Evolutionary conservation across 2,329 filamentous ascomycete species (phyloP).

Genomic region (Botrytis paeoniae): DNA sequence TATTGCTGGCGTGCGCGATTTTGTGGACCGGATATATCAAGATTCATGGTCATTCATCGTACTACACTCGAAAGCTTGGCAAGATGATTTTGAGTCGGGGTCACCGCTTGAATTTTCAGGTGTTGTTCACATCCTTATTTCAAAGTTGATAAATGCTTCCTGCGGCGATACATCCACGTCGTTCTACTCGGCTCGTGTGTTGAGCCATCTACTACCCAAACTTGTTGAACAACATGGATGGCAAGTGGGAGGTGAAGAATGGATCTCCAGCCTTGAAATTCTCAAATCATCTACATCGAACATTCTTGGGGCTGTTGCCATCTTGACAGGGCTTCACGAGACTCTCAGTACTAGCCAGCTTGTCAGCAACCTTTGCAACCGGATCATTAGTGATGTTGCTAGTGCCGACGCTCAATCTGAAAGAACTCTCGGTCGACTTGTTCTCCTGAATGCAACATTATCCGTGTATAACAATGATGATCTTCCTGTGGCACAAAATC

Average conservation of each 20-base stretch:
- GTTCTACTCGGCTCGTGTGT: conserved; percentile 52
- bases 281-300: conserved; percentile 49
- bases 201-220: conserved; percentile 50
- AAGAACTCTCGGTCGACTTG: conserved; percentile 48
- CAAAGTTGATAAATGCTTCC: conserved; percentile 46
- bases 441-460: conserved; percentile 53
- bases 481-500: conserved; percentile 54
- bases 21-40: conserved; percentile 11
- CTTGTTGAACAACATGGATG: conserved; percentile 49
- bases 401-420: conserved; percentile 45
- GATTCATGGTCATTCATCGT: conserved; percentile 25
- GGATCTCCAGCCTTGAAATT: conserved; percentile 45
- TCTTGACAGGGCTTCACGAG: conserved; percentile 53
- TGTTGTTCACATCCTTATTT: conserved; percentile 44
- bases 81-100: conserved; percentile 18
- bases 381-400: conserved; percentile 58
- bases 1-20: conserved; percentile 29
- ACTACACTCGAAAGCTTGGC: conserved; percentile 47
- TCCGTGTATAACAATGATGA: conserved; percentile 51
- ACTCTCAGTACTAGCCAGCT: conserved; percentile 45
- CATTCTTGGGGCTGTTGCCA: conserved; percentile 48
- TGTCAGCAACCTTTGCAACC: conserved; percentile 55
- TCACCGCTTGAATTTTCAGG: conserved; percentile 35
- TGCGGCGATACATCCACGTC: conserved; percentile 44
- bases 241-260: conserved; percentile 46